These are phyloP conservation scores for Cyberlindnera petersonii DNA, from an alignment of 805 yeast genomes.

Conservation along the genomic window DNA sequence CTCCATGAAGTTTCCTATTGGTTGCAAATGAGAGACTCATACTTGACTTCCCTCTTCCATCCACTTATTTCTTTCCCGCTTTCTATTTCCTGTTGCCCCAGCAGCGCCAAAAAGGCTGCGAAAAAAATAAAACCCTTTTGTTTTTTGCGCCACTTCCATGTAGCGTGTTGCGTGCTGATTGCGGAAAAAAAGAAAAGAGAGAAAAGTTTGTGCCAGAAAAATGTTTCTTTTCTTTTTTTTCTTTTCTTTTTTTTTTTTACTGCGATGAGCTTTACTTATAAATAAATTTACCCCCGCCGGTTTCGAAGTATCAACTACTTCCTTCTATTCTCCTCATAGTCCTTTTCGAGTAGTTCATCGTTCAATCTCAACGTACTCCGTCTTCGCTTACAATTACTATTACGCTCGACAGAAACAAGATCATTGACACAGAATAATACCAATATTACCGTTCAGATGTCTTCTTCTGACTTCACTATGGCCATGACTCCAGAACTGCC, in stretches of 20 bases:
- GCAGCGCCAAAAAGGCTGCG: slow-evolving; percentile 5
- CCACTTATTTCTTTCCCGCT: background rate
- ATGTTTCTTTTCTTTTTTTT: slow-evolving; percentile 1
- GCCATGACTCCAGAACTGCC: slow-evolving; percentile 28
- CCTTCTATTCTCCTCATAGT: background rate
- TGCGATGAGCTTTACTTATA: slow-evolving; percentile 6
- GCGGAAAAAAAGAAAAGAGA: slow-evolving; percentile 12
- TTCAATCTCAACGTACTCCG: no score
- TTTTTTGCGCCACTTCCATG: slow-evolving; percentile 3
- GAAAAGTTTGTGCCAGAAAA: slow-evolving; percentile 3
- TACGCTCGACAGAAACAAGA: background rate
- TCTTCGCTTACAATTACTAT: no score
- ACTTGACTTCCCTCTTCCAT: no score
- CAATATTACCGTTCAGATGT: slow-evolving; percentile 3
- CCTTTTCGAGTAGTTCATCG: no score
- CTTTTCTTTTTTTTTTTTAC: slow-evolving; percentile 5
- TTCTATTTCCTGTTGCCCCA: slow-evolving; percentile 3
- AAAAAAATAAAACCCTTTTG: no score
- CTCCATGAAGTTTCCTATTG: no score
- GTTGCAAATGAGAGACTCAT: no score
- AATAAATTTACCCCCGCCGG: slow-evolving; percentile 1
- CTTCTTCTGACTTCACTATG: slow-evolving; percentile 15
- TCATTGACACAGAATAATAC: slow-evolving; percentile 1
- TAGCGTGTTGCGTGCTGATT: slow-evolving; percentile 10
- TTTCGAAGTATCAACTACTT: background rate